Conservation (phyloP, 2,329 filamentous ascomycete species). For the Aspergillus ustus region DNA sequence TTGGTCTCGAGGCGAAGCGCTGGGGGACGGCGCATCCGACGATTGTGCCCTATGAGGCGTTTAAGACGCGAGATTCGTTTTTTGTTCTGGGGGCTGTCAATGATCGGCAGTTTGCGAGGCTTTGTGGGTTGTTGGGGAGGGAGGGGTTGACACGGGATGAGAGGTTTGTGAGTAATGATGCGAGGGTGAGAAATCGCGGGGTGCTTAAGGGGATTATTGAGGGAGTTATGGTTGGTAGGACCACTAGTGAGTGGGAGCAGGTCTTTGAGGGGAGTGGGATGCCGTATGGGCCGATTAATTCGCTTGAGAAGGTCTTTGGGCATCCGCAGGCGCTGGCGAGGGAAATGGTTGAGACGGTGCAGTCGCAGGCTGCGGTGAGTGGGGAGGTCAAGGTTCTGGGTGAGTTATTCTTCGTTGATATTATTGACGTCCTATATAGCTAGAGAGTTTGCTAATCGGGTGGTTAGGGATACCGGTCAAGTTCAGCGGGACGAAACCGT, state of each 20-base stretch:
- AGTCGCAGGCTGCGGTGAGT: slow-evolving; percentile 7
- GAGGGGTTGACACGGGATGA: slow-evolving; percentile 65
- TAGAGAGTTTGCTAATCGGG: no score
- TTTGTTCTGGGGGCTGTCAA: slow-evolving; percentile 75
- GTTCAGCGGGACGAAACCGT: slow-evolving; percentile 32
- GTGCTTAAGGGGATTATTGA: slow-evolving; percentile 44
- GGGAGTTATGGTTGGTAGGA: slow-evolving; percentile 38
- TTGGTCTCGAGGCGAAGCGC: slow-evolving; percentile 46
- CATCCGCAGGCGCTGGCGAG: slow-evolving; percentile 51
- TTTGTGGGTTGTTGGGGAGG: slow-evolving; percentile 64
- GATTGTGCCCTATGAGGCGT: slow-evolving; percentile 54
- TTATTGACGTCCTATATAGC: no score
- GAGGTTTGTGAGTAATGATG: slow-evolving; percentile 65
- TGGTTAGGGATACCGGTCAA: slow-evolving; percentile 37
- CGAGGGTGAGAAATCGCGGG: slow-evolving; percentile 59
- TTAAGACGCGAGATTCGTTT: slow-evolving; percentile 72
- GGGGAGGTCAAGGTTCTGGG: slow-evolving; percentile 36
- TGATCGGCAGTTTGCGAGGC: slow-evolving; percentile 68
- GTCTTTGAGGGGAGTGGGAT: slow-evolving; percentile 50
- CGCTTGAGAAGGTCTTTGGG: slow-evolving; percentile 48
- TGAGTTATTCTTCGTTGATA: slow-evolving; percentile 11
- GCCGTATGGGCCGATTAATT: slow-evolving; percentile 54
- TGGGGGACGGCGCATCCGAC: slow-evolving; percentile 54
- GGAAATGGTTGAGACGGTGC: slow-evolving; percentile 41
- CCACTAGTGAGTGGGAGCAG: slow-evolving; percentile 47